phyloP scores from a whole-genome alignment of 352 stramenopile genomes.

The Globisporangium cystogenes region DNA sequence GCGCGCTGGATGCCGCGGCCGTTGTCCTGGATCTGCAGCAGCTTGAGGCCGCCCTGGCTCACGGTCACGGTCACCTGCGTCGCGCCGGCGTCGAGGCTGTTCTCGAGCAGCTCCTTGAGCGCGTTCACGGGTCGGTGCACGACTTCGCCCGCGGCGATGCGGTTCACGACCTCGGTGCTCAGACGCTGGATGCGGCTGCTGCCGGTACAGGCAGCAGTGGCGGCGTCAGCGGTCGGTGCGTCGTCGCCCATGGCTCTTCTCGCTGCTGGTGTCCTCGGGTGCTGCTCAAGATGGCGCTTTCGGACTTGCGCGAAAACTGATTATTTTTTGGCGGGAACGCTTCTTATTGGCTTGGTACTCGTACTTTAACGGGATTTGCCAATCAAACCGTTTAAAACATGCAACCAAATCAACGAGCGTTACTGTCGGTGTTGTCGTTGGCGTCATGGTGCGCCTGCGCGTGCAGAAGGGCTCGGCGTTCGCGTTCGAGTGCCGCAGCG shows the following conservation, averaged over 20 bases:
- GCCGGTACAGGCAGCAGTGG: slow-evolving; percentile 5
- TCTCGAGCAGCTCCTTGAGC: slow-evolving; percentile 99
- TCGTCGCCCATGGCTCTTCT: background rate
- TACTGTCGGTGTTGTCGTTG: too few relatives aligned
- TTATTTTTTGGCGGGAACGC: slow-evolving; percentile 25
- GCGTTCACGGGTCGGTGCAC: slow-evolving; percentile 93
- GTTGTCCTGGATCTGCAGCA: slow-evolving; percentile 95
- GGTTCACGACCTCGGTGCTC: slow-evolving; percentile 90
- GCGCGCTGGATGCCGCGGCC: slow-evolving; percentile 88
- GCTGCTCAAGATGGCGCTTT: too few relatives aligned
- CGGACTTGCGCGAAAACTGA: too few relatives aligned
- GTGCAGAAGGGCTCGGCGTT: slow-evolving; percentile 67
- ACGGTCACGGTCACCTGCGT: slow-evolving; percentile 78
- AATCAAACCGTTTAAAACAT: too few relatives aligned
- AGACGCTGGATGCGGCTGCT: slow-evolving; percentile 81
- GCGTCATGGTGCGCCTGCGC: slow-evolving; percentile 25
- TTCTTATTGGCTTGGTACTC: slow-evolving; percentile 21
- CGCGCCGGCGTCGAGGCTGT: slow-evolving; percentile 95
- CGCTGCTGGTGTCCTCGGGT: too few relatives aligned
- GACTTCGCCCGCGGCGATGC: slow-evolving; percentile 94
- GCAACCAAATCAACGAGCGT: too few relatives aligned
- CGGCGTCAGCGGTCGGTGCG: background rate
- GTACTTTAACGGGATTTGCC: slow-evolving; percentile 3
- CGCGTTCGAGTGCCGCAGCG: slow-evolving; percentile 53
- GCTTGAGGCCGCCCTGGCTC: slow-evolving; percentile 87